phyloP scores from a whole-genome alignment of 768 basidiomycete species.

The Kondoa subrosea region DNA sequence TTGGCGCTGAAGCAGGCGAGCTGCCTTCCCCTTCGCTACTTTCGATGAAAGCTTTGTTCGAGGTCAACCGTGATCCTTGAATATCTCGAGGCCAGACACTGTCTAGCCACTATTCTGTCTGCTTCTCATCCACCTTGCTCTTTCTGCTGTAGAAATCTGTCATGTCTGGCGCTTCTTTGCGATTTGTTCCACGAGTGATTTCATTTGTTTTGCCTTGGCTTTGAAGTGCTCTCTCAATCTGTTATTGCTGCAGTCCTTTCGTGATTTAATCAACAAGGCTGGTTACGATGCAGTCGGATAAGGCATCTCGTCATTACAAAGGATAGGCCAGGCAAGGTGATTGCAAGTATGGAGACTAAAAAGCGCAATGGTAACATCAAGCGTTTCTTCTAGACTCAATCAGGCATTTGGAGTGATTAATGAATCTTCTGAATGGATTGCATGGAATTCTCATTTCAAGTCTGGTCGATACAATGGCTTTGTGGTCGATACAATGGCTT shows the following conservation, averaged over 20 bases:
- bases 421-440: not conserved
- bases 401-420: not conserved
- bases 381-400: not conserved
- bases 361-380: not conserved
- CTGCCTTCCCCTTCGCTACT: too few species aligned
- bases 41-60: too few species aligned
- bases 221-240: not conserved
- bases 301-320: not conserved
- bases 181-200: not conserved
- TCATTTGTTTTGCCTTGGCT: too few species aligned
- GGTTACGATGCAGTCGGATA: not conserved
- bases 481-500: too few species aligned
- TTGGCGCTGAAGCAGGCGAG: too few species aligned
- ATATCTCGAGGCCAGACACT: too few species aligned
- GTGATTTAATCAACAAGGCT: not conserved
- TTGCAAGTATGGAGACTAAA: not conserved
- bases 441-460: not conserved
- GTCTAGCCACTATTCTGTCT: too few species aligned
- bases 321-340: not conserved
- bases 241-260: not conserved
- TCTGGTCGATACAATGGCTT: not conserved
- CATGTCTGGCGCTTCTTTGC: not conserved
- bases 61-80: too few species aligned
- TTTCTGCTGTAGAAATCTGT: too few species aligned
- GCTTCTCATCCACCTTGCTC: too few species aligned